Percentiles rank a stretch among this genome's conserved stretches.
phyloP scores from a whole-genome alignment of 2,329 filamentous ascomycete genomes.

The Aciculosporium take region DNA sequence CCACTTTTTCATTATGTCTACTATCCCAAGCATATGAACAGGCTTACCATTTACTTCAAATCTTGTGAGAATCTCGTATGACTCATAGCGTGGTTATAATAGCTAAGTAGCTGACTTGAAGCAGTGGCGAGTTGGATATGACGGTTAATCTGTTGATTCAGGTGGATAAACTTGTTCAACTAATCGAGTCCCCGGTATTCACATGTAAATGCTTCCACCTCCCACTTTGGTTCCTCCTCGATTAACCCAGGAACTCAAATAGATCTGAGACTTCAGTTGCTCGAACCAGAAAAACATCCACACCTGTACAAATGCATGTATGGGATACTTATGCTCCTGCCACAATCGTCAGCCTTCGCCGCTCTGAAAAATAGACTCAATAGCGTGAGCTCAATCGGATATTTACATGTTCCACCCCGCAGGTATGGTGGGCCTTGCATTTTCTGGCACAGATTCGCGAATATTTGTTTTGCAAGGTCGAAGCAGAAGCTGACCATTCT shows the following conservation, averaged over 20 bases:
- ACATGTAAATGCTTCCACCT: constrained; percentile 51
- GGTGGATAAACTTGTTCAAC: constrained; percentile 93
- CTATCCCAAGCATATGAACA: constrained; percentile 97
- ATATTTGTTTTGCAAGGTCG: not conserved
- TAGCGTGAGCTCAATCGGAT: constrained; percentile 92
- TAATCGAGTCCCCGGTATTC: constrained; percentile 93
- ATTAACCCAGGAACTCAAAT: constrained; percentile 1
- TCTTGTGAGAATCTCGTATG: constrained; percentile 52
- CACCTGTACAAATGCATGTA: constrained; percentile 97
- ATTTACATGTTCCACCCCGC: constrained; percentile 69
- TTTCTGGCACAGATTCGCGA: not conserved
- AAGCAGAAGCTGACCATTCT: not conserved
- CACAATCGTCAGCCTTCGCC: constrained; percentile 92
- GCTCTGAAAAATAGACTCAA: constrained; percentile 93
- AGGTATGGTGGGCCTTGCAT: constrained; percentile 44
- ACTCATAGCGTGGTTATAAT: not conserved
- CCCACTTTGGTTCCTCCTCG: not conserved
- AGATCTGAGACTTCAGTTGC: constrained; percentile 87
- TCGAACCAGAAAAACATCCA: constrained; percentile 90
- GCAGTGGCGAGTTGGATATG: constrained; percentile 89
- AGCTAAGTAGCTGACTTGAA: constrained; percentile 5
- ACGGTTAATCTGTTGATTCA: constrained; percentile 97
- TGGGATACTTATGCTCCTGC: constrained; percentile 92
- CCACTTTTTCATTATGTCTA: constrained; percentile 89
- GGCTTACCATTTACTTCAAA: constrained; percentile 87